phyloP scores from a whole-genome alignment of 148 eudicot species.

The Chenopodium quinoa region DNA sequence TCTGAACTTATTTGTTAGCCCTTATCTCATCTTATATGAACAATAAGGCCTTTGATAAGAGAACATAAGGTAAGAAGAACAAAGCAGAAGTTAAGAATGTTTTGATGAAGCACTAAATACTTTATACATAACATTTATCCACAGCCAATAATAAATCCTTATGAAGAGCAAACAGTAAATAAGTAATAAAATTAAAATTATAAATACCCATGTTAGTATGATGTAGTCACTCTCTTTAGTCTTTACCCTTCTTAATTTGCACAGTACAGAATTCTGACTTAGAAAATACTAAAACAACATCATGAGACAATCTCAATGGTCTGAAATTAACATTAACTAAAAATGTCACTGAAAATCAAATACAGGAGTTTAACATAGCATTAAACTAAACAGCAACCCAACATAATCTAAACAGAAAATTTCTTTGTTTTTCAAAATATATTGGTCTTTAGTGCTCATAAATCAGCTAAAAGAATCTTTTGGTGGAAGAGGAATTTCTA shows the following conservation, averaged over 20 bases:
- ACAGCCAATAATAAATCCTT: neutral
- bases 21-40: no score
- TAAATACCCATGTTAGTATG: neutral
- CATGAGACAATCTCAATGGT: neutral
- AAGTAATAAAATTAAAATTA: neutral
- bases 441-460: neutral
- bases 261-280: neutral
- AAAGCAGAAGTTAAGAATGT: neutral
- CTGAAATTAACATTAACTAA: neutral
- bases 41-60: no score
- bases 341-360: neutral
- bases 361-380: neutral
- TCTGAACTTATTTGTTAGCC: no score
- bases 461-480: neutral
- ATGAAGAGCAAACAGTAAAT: neutral
- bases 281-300: neutral
- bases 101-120: neutral
- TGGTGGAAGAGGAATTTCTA: neutral
- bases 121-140: neutral
- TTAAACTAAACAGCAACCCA: neutral
- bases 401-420: neutral
- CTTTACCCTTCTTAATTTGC: slow-evolving; percentile 8
- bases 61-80: no score
- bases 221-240: neutral
- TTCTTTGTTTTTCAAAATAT: neutral